A percentile compares a stretch with the other conserved stretches of the same genome.
Conservation (phyloP, 768 basidiomycete genomes). For the Chalciporus pseudorubinellus region DNA sequence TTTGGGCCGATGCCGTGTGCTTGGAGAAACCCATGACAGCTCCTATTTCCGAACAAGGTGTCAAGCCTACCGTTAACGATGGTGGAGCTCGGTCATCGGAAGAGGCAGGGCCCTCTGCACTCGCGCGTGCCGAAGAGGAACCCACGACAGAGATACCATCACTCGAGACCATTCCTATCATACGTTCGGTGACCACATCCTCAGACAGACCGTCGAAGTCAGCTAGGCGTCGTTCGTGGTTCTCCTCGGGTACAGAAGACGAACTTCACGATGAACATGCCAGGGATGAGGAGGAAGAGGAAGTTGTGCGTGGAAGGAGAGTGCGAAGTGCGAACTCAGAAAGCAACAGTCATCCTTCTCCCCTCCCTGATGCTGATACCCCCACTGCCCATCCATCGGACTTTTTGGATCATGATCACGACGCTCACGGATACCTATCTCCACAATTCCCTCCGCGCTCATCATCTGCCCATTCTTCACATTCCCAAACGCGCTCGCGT, state of each 20-base stretch:
- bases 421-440: constrained; percentile 15
- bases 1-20: constrained; percentile 78
- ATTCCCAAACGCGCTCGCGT: constrained; percentile 29
- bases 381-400: constrained; percentile 6
- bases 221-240: constrained; percentile 55
- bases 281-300: constrained; percentile 25
- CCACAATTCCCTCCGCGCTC: constrained; percentile 35
- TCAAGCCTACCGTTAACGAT: constrained; percentile 18
- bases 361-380: constrained; percentile 2
- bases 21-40: constrained; percentile 29
- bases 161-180: constrained; percentile 19
- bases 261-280: constrained; percentile 26
- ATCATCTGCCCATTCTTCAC: constrained; percentile 43
- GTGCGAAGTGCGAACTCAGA: constrained; percentile 36
- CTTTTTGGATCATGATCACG: constrained; percentile 20
- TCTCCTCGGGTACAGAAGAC: constrained; percentile 43
- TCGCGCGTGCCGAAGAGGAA: constrained; percentile 29
- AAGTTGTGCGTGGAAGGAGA: constrained; percentile 14
- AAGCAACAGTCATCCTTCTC: constrained; percentile 29
- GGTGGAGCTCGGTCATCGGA: constrained; percentile 34
- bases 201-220: constrained; percentile 26
- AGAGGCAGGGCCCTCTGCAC: constrained; percentile 19
- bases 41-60: constrained; percentile 5
- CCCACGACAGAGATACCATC: constrained; percentile 20
- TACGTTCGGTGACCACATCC: constrained; percentile 24